Evolutionary conservation across 1,284 basidiomycete species (phyloP).

Genomic region (Peniophora sp.): DNA sequence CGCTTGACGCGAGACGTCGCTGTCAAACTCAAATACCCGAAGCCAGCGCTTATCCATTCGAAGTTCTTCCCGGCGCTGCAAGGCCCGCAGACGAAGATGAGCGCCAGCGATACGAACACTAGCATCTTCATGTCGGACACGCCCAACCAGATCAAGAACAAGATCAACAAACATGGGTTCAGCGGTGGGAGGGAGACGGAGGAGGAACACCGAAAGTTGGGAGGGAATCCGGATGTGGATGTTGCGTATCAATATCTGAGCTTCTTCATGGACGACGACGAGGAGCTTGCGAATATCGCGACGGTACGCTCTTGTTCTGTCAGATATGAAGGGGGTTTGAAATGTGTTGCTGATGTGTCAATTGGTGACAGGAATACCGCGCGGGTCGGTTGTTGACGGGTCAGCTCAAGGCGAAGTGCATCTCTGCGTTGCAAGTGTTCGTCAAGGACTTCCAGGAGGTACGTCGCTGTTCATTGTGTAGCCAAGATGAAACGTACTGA

Average conservation of each 20-base stretch:
- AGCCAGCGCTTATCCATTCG: conserved; percentile 88
- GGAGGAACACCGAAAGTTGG: conserved; percentile 85
- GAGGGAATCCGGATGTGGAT: conserved; percentile 94
- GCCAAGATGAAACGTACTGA: background rate
- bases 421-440: conserved; percentile 77
- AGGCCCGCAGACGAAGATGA: conserved; percentile 99
- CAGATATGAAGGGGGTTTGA: background rate
- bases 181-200: conserved; percentile 88
- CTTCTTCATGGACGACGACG: conserved; percentile 97
- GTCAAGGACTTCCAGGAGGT: conserved; percentile 90
- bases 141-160: conserved; percentile 92
- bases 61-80: conserved; percentile 99
- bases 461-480: conserved; percentile 13
- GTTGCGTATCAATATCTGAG: conserved; percentile 93
- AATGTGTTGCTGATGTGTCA: background rate
- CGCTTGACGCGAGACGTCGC: conserved; percentile 96
- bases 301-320: conserved; percentile 40
- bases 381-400: conserved; percentile 85
- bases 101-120: conserved; percentile 84
- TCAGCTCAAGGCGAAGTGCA: conserved; percentile 89
- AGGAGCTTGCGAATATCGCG: conserved; percentile 71
- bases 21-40: conserved; percentile 89
- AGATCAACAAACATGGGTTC: conserved; percentile 92
- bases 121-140: conserved; percentile 97
- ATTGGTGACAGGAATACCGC: conserved; percentile 71